Conservation (phyloP, 805 yeast genomes). For the Gaillardinia entomophila region DNA sequence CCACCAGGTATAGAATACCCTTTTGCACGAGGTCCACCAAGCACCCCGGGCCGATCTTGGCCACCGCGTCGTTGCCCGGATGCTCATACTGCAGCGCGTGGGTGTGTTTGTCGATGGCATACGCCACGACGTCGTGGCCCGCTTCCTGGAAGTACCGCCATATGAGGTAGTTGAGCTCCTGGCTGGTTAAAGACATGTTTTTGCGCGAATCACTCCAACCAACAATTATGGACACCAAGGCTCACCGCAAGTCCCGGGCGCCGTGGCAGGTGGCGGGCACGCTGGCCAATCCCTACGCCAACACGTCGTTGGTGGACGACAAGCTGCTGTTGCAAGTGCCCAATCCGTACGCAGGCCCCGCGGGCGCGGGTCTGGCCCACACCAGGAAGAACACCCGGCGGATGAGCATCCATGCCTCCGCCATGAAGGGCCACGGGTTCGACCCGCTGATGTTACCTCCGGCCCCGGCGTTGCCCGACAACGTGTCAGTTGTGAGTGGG, state of each 20-base stretch:
- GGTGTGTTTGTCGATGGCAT: constrained; percentile 74
- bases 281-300: constrained; percentile 21
- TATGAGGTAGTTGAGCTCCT: constrained; percentile 80
- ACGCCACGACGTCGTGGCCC: constrained; percentile 71
- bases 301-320: not conserved
- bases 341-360: constrained; percentile 7
- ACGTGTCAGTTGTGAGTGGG: constrained; percentile 4
- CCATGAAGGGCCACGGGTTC: constrained; percentile 24
- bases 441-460: constrained; percentile 26
- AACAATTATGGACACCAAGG: constrained; percentile 22
- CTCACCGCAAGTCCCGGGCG: constrained; percentile 36
- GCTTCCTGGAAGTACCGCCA: constrained; percentile 92
- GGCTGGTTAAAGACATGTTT: constrained; percentile 72
- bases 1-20: constrained; percentile 74
- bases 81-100: constrained; percentile 51
- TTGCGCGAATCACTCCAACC: not conserved
- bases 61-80: constrained; percentile 33
- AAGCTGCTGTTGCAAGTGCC: constrained; percentile 7
- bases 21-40: constrained; percentile 78
- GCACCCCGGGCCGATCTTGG: constrained; percentile 67
- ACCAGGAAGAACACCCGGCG: constrained; percentile 21
- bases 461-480: constrained; percentile 17
- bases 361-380: constrained; percentile 1
- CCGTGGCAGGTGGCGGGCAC: constrained; percentile 30
- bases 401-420: constrained; percentile 35